Conservation (phyloP, 2,329 filamentous ascomycete genomes). For the Boeremia exigua region DNA sequence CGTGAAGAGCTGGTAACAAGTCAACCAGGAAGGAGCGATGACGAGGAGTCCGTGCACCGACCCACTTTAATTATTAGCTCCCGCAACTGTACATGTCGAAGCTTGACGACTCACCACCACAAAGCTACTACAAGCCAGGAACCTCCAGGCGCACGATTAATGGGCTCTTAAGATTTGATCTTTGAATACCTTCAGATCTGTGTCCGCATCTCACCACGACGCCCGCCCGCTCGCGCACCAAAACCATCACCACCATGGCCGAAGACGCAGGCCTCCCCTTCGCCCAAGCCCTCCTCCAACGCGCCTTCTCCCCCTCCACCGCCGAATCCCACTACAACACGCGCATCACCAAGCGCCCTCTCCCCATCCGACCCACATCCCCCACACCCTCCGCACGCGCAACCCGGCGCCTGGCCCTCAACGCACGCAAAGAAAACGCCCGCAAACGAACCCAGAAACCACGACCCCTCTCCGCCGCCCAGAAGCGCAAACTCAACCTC, state of each 20-base stretch:
- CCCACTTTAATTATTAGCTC: conserved; percentile 5
- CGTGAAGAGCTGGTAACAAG: too few species aligned
- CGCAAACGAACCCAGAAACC: conserved; percentile 58
- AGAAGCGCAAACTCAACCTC: conserved; percentile 75
- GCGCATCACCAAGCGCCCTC: conserved; percentile 80
- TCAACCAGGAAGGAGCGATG: neutral
- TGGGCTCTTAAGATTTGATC: neutral
- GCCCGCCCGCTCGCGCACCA: neutral
- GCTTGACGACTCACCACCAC: neutral
- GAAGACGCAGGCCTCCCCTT: conserved; percentile 25
- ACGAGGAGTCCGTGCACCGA: neutral
- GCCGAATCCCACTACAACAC: conserved; percentile 77
- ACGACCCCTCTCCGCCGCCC: conserved; percentile 75
- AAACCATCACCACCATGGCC: conserved; percentile 22
- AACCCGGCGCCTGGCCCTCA: conserved; percentile 60
- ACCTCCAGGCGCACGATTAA: too few species aligned
- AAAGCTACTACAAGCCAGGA: neutral
- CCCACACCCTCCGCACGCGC: conserved; percentile 60
- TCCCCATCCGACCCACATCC: conserved; percentile 78
- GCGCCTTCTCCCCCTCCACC: conserved; percentile 78
- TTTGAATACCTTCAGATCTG: neutral
- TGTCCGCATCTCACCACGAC: neutral
- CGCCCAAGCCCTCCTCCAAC: conserved; percentile 67
- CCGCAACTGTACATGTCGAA: neutral
- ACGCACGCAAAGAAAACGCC: conserved; percentile 42